Base-by-base conservation (phyloP, 257 asterid genomes). In the Voacanga thouarsii region DNA sequence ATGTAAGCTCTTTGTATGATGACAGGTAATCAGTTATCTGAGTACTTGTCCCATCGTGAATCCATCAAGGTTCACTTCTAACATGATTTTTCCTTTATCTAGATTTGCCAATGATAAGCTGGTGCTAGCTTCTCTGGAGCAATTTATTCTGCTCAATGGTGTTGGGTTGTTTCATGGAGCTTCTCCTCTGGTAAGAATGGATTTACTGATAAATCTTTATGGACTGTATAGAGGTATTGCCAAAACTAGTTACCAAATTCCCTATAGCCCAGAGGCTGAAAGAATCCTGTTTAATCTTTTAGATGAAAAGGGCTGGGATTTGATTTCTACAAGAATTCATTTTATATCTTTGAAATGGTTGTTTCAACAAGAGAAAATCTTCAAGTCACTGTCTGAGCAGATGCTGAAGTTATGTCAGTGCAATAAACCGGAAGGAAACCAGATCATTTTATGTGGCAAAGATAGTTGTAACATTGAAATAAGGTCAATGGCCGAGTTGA, bases 251-350 rank as follows among this genome's bases (percentile, higher is more conserved):
- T 93, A 89, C 88, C 98, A 93, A 87, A 86, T 88, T 77, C 92
- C 97, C 72, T 93, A 90, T 82, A 95, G 99, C 82, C 89, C 88
- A 65, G 99, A 91, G 84, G 97, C 97, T 78, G 97, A 95, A 85
- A 89, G 83, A 86, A 87, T 88, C 76, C 85, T 93, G 66, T 93
- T 87, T 80, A 89, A 84, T 73, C 73, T 90, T 75, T 76, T 93
- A 82, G 87, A 83, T 67, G 93, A 91, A 78, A 88, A 85, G 72
- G 92, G 85, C 45, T 93, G 98, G 96, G 90, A 93, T 90, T 88
- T 92, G 78, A 89, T 91, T 80, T 82, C 92, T 60, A 80, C 88
- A 44, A 85, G 89, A 86, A 89, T 91, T 80, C 96, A 90, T 84
- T 61, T 84, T 64, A 86, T 88, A 69, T 90, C 99, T 55, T 81